phyloP scores from a whole-genome alignment of 345 rosid genomes.

The Syzygium oleosum region DNA sequence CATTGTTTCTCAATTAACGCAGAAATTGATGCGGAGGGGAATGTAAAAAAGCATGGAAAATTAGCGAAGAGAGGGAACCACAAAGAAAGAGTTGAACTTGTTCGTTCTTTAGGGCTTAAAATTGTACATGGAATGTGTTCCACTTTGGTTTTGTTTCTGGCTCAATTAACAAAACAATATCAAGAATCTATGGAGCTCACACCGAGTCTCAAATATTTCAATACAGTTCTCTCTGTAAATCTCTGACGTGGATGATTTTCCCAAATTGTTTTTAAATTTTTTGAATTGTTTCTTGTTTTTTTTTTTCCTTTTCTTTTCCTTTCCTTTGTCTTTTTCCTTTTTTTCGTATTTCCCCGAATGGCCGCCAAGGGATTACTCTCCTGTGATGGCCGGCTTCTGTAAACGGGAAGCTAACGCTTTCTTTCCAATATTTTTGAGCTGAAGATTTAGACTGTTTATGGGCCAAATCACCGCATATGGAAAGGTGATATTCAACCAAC shows the following conservation, averaged over 20 bases:
- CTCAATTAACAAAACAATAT: background rate
- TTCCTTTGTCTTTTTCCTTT: background rate
- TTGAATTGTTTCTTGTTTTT: accelerated
- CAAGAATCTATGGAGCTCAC: background rate
- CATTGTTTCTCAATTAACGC: background rate
- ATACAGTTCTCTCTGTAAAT: background rate
- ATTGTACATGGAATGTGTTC: background rate
- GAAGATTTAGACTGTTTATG: too few relatives aligned
- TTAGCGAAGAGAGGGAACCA: background rate
- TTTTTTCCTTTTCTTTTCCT: too few relatives aligned
- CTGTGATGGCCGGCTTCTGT: too few relatives aligned
- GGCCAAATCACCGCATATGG: background rate
- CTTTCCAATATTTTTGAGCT: too few relatives aligned
- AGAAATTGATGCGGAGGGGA: background rate
- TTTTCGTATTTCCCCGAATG: background rate
- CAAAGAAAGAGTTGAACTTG: background rate
- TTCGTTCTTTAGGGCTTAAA: background rate
- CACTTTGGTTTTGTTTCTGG: background rate
- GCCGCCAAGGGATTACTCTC: background rate
- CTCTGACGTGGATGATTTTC: background rate
- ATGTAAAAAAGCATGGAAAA: background rate
- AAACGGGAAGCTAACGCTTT: too few relatives aligned
- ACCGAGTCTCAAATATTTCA: background rate
- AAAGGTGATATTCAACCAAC: background rate
- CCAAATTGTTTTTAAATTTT: background rate